Evolutionary conservation across 2,329 filamentous ascomycete genomes (phyloP), one percentile per base, ranked within the genome.

Genomic region (Xylariales sp.): DNA sequence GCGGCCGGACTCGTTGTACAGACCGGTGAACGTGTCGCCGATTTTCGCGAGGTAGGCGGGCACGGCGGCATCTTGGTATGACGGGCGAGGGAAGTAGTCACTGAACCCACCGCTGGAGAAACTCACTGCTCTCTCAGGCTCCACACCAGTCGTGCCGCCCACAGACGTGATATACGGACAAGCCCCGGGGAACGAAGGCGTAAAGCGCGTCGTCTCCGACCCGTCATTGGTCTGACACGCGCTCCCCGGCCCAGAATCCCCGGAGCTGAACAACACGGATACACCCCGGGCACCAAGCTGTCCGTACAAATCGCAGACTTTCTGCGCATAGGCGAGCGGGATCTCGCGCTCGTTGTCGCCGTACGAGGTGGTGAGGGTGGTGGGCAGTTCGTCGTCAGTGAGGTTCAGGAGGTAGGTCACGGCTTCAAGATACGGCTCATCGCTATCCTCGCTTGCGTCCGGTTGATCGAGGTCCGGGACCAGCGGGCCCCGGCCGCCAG

Each of bases 261-360:
- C 56, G 1, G 55, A 58, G 12, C 50, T 51, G 28, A 58, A 52
- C 10, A 59, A 34, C 9, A 59, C 47, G 1, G 52, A 57, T 4
- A 82, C 73, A n/a, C 82, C 83, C 29, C 81, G 76, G 2, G 78
- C 74, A n/a, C 80, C 81, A 22, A 86, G 76, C 51, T 83, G 73
- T 31, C 74, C 78, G 51, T 84, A 80, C 48, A 80, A 67, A 47
- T 75, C 70, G 65, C 82, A 86, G 10, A 82, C 78, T 38, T 73
- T 70, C 35, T 67, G 65, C 14, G 78, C 77, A 53, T 84, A 87
- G 9, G 73, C 71, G 3, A 64, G 53, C 0, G 82, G 82, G 0
- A 86, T 51, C 1, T 74, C 82, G 27, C 84, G 76, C 60, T 86
- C 83, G 40, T 78, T 72, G 46, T 85, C 80, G 35, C 79, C 81